Evolutionary conservation across 192 early-diverging fungal species (phyloP).

Genomic region (Diversispora epigaea): DNA sequence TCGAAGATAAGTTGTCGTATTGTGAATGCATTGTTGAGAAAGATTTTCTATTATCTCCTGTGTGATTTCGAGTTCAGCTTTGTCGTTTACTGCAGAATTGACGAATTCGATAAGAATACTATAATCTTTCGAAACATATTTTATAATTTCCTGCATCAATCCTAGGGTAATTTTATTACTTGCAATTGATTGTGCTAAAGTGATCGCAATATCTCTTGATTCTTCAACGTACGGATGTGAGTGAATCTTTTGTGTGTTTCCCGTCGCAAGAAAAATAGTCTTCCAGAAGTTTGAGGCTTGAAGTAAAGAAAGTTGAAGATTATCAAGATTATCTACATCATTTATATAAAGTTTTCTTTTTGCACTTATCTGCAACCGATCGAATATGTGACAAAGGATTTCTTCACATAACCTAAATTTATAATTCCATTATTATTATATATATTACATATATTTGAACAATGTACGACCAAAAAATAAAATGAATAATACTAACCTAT

Average conservation of each 20-base stretch:
- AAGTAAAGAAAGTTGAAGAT: neutral
- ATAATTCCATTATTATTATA: too few species aligned
- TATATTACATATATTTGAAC: too few species aligned
- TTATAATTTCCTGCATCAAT: neutral
- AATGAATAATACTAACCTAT: too few species aligned
- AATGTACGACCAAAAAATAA: too few species aligned
- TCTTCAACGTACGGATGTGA: neutral
- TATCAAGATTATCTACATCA: neutral
- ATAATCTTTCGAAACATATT: neutral
- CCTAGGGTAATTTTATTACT: neutral
- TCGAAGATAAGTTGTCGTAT: neutral
- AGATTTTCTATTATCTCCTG: neutral
- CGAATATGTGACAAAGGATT: neutral
- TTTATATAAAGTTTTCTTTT: neutral
- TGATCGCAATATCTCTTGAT: neutral
- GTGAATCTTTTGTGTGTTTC: neutral
- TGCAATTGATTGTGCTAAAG: neutral
- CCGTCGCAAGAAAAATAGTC: neutral
- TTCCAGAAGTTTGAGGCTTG: neutral
- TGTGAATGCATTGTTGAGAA: neutral
- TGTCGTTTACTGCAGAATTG: neutral
- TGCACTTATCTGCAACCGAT: neutral
- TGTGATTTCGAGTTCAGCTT: neutral
- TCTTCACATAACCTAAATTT: neutral
- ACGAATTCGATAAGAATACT: neutral